Evolutionary conservation across 192 early-diverging fungal genomes (phyloP).

Genomic region (Coemansia sp.): DNA sequence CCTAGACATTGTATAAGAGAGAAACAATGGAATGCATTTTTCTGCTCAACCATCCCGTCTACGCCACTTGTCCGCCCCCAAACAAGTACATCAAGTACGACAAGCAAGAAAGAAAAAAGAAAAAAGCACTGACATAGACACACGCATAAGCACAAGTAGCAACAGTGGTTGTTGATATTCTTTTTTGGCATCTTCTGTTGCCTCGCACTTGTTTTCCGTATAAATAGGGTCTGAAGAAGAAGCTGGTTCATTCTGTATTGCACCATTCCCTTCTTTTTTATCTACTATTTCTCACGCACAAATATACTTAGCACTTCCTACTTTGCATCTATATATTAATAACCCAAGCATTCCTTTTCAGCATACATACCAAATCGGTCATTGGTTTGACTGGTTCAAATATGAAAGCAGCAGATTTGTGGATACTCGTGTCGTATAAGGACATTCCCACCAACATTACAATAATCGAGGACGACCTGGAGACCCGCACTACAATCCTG

Average conservation of each 20-base stretch:
- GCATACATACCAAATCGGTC: neutral
- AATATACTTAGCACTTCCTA: neutral
- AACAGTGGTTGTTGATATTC: neutral
- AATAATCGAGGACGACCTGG: slow-evolving; percentile 49
- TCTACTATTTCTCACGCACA: neutral
- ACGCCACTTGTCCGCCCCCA: slow-evolving; percentile 4
- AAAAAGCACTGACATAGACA: neutral
- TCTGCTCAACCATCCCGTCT: neutral
- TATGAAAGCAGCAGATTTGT: too few relatives aligned
- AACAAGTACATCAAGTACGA: too few relatives aligned
- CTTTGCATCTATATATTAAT: too few relatives aligned
- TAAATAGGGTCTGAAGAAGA: slow-evolving; percentile 2
- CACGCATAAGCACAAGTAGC: slow-evolving; percentile 2
- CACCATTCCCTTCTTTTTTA: neutral
- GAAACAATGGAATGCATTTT: slow-evolving; percentile 9
- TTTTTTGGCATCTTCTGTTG: neutral
- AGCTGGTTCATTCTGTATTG: neutral
- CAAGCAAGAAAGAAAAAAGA: neutral
- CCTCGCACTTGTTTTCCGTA: neutral
- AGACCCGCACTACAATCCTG: slow-evolving; percentile 30
- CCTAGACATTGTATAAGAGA: slow-evolving; percentile 2
- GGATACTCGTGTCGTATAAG: slow-evolving; percentile 13
- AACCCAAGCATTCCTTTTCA: slow-evolving; percentile 5
- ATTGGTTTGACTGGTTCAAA: neutral
- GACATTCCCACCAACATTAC: slow-evolving; percentile 49